A percentile compares a stretch with the other conserved stretches of the same genome.
These are phyloP conservation scores for Thielaviopsis euricoi DNA, from an alignment of 2,329 filamentous ascomycete genomes.

Conservation along the genomic window DNA sequence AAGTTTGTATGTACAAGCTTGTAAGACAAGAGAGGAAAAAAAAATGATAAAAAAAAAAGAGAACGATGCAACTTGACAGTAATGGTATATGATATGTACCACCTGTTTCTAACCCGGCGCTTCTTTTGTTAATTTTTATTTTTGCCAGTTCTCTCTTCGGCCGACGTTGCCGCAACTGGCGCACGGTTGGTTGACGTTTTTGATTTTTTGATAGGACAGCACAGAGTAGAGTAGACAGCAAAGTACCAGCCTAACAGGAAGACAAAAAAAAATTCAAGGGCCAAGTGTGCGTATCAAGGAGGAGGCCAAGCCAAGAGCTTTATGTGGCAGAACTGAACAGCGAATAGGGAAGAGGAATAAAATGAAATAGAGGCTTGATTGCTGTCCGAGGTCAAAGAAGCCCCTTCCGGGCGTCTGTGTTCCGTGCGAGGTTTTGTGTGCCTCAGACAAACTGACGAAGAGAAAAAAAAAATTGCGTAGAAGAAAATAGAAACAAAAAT, in stretches of 20 bases:
- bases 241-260: background rate
- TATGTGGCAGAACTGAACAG: background rate
- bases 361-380: background rate
- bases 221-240: background rate
- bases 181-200: too few relatives aligned
- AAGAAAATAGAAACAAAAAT: background rate
- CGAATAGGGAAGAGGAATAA: background rate
- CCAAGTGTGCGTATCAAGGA: background rate
- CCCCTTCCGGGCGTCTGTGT: background rate
- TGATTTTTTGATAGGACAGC: background rate
- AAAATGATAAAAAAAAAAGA: too few relatives aligned
- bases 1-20: background rate
- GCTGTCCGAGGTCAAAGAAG: background rate
- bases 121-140: too few relatives aligned
- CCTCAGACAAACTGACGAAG: background rate
- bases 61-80: too few relatives aligned
- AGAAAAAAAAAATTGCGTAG: conserved; percentile 22
- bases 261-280: background rate
- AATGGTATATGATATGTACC: too few relatives aligned
- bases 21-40: background rate
- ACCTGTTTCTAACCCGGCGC: too few relatives aligned
- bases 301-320: background rate
- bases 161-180: too few relatives aligned
- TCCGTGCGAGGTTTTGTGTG: background rate
- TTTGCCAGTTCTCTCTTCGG: too few relatives aligned